Percentiles rank a stretch among this genome's conserved stretches.
Conservation (phyloP, 371 early-diverging fungal species). For the Apophysomyces ossiformis region DNA sequence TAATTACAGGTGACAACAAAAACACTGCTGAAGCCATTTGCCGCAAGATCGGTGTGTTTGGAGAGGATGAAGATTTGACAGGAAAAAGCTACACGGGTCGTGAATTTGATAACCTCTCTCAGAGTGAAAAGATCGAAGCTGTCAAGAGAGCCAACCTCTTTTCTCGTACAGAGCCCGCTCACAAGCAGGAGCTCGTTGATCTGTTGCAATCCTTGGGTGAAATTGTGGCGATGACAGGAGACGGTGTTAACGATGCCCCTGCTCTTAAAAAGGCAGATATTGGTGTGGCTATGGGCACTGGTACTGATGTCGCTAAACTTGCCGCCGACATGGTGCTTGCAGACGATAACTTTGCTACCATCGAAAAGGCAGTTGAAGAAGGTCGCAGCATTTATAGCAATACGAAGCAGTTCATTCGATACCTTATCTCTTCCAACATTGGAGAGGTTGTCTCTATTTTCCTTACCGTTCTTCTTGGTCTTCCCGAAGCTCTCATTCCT, state of each 20-base stretch:
- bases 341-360: constrained; percentile 98
- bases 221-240: constrained; percentile 99
- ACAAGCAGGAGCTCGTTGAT: constrained; percentile 94
- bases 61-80: constrained; percentile 64
- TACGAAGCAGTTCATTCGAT: constrained; percentile 97
- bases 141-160: constrained; percentile 85
- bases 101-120: constrained; percentile 86
- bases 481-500: constrained; percentile 97
- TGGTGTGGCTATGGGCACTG: constrained; percentile 98
- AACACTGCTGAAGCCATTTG: constrained; percentile 96
- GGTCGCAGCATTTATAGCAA: constrained; percentile 97
- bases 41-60: constrained; percentile 92
- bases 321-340: constrained; percentile 98
- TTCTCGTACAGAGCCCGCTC: constrained; percentile 93
- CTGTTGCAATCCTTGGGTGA: constrained; percentile 85
- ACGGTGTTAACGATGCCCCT: constrained; percentile 99
- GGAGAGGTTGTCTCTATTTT: constrained; percentile 89
- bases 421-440: constrained; percentile 95
- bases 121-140: constrained; percentile 71
- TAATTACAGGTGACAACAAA: constrained; percentile 98
- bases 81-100: constrained; percentile 91
- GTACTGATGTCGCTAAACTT: constrained; percentile 97
- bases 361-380: constrained; percentile 95
- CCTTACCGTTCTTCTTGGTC: constrained; percentile 91
- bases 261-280: constrained; percentile 98